Evolutionary conservation across 768 basidiomycete species (phyloP).

Genomic region (Tricholoma hemisulphureum): DNA sequence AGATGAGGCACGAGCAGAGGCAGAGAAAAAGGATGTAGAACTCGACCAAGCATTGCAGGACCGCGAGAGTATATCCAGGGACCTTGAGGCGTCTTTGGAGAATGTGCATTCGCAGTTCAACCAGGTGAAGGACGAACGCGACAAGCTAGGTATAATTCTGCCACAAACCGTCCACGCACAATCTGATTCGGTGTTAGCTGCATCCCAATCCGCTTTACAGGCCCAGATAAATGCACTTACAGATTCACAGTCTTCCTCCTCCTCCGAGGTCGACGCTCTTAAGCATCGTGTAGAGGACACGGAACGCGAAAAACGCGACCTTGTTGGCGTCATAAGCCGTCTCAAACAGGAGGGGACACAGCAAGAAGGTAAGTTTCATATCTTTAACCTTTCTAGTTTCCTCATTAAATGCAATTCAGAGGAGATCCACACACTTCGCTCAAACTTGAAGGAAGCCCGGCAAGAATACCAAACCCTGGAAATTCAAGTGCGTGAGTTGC

Average conservation of each 20-base stretch:
- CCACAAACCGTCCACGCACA: constrained; percentile 15
- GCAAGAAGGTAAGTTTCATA: constrained; percentile 62
- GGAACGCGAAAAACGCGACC: constrained; percentile 88
- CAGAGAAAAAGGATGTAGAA: constrained; percentile 75
- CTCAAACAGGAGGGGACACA: constrained; percentile 73
- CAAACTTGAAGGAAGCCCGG: constrained; percentile 70
- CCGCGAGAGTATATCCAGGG: constrained; percentile 58
- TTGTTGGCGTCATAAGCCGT: constrained; percentile 79
- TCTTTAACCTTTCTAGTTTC: constrained; percentile 1
- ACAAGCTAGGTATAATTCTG: constrained; percentile 52
- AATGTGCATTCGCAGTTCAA: constrained; percentile 53
- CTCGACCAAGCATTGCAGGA: constrained; percentile 84
- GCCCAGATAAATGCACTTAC: constrained; percentile 56
- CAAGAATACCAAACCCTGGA: constrained; percentile 71
- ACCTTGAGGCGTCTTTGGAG: constrained; percentile 55
- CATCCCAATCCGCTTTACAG: constrained; percentile 48
- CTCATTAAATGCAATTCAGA: constrained; percentile 41
- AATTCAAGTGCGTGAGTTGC: constrained; percentile 66
- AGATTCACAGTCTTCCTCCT: constrained; percentile 60
- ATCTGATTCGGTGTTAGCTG: constrained; percentile 32
- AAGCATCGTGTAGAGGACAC: constrained; percentile 66
- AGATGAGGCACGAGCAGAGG: constrained; percentile 67
- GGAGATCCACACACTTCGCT: constrained; percentile 67
- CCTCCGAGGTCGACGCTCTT: constrained; percentile 56
- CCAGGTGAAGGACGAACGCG: constrained; percentile 58